Evolutionary conservation across 441 rosid species (phyloP).

Genomic region (Viola pubescens): DNA sequence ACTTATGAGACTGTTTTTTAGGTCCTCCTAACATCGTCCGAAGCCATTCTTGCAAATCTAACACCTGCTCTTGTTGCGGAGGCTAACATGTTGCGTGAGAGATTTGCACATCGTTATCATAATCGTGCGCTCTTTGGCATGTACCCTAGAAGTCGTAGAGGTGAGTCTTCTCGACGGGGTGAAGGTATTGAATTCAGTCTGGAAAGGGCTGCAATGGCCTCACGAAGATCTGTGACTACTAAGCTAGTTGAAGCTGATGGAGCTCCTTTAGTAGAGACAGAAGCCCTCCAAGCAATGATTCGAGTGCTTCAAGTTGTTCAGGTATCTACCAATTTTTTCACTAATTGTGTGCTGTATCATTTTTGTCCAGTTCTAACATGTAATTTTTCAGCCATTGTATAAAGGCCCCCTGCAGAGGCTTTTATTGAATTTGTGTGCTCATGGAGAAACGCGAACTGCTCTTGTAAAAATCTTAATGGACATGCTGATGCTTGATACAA

Average conservation of each 20-base stretch:
- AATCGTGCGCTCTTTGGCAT: conserved; percentile 83
- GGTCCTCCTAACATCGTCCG: conserved; percentile 95
- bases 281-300: conserved; percentile 81
- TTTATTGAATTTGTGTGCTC: conserved; percentile 86
- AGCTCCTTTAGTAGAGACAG: conserved; percentile 73
- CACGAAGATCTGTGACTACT: conserved; percentile 59
- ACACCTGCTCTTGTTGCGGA: conserved; percentile 99
- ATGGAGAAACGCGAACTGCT: conserved; percentile 72
- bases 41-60: conserved; percentile 96
- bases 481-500: conserved; percentile 79
- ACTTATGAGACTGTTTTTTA: conserved; percentile 22
- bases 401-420: conserved; percentile 96
- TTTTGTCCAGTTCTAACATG: conserved; percentile 14
- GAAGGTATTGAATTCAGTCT: conserved; percentile 68
- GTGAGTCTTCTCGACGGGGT: conserved; percentile 86
- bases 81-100: conserved; percentile 97
- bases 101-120: conserved; percentile 88
- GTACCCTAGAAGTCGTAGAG: conserved; percentile 94
- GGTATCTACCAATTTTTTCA: conserved; percentile 35
- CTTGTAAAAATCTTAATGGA: conserved; percentile 81
- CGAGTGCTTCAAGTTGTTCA: conserved; percentile 90
- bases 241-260: conserved; percentile 92
- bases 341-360: conserved; percentile 2
- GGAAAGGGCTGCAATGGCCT: conserved; percentile 51
- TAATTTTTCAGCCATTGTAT: conserved; percentile 67